Evolutionary conservation across 2,329 filamentous ascomycete genomes (phyloP), one percentile per base, ranked within the genome.

Genomic region (Talaromyces sp.): DNA sequence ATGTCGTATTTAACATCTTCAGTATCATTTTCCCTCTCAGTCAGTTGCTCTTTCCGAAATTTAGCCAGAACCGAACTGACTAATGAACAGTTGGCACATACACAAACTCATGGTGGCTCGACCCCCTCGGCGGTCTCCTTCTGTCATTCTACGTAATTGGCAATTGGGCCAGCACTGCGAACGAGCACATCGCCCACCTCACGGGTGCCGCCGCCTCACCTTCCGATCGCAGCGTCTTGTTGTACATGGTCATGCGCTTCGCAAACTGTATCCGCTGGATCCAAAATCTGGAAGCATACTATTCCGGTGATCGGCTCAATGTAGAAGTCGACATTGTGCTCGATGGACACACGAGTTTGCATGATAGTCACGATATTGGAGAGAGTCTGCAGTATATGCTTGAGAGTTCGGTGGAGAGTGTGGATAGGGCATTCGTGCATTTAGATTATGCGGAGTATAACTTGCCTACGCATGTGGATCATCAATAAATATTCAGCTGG

Each of bases 181-280:
- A 83, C 62, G 85, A 87, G 66, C 84, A 88, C 65, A 83, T 87
- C 14, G 84, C 83, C 78, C 78, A 86, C 25, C 78, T 87, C 5
- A 85, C 86, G 1, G 85, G 85, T 60, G 86, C 86, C 66, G 80
- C 83, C 1, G 85, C 85, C n/a, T 83, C 84, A 1, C 79, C 79
- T 21, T 82, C 83, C 67, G 62, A 81, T n/a, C 84, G 92, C 33
- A 96, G 95, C 72, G 85, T 96, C 54, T 77, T 96, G 23, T 82
- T 96, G 0, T 97, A 97, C 77, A 84, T 96, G 68, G 95, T 92
- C 1, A 96, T 96, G 90, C 89, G 93, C 21, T 96, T 96, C 72
- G 92, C 92, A 52, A 91, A 90, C 68, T 89, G 90, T 12, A 96
- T 97, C 71, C 87, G 86, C 71, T 88, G 75, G 67, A 85, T 87